Base-by-base conservation (phyloP, 2,329 filamentous ascomycete genomes). In the Nectriaceae sp. region DNA sequence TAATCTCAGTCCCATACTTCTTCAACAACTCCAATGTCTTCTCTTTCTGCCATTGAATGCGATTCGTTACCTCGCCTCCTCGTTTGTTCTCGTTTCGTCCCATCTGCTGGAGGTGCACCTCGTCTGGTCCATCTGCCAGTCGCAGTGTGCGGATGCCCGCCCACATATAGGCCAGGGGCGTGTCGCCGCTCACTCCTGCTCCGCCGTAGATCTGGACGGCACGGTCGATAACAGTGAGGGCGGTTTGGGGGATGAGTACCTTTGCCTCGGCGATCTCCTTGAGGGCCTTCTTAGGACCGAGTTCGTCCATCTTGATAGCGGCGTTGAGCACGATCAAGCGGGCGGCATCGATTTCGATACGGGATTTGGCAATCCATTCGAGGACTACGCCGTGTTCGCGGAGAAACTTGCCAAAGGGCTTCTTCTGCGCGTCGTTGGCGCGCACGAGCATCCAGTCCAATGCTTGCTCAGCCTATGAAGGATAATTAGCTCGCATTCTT, bases 261-360 rank as follows among this genome's bases (percentile, higher is more conserved):
- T 99, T 99, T 57, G 94, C 93, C 74, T 97, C 83, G 21, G 92
- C 93, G 59, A 99, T 99, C 70, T 97, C 90, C 70, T 88, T 90
- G 52, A 97, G 82, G 0, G 93, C 90, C 56, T 85, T 83, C 77
- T 97, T 97, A 60, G 94, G 89, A 59, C 93, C 88, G 18, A 85
- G 82, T 59, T 89, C 82, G 73, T 99, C 94, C 75, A 99, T 97
- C 74, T 90, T 90, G 70, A 95, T 88, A 52, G 94, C 94, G 1
- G 94, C 94, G 72, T 97, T 97, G 56, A 97, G 84, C 6, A 97
- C 94, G 35, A 94, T 74, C 11, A 99, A 82, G 29, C 94, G 88
- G 0, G 93, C 90, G 1, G 92, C 84, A 69, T 97, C 93, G 65
- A 99, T 96, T 66, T 97, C 93, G 59, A 97, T 85, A 22, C 94